These are phyloP conservation scores for Dendrocalamus sinicus DNA, from an alignment of 176 grass and related monocot genomes.

Conservation along the genomic window DNA sequence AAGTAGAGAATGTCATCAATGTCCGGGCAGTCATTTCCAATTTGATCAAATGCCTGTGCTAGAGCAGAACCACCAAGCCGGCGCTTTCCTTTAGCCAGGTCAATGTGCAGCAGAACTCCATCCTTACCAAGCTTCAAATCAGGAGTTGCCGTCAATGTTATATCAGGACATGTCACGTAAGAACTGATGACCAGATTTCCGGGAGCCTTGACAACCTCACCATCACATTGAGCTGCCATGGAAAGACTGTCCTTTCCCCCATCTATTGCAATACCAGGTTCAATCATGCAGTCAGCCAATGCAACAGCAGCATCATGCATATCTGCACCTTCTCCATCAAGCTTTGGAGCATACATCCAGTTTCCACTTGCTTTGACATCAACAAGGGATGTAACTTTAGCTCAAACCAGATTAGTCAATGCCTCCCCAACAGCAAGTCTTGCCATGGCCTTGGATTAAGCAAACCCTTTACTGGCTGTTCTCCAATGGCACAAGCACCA, in stretches of 20 bases:
- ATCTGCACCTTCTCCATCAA: conserved; percentile 85
- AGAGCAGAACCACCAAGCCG: conserved; percentile 83
- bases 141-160: conserved; percentile 87
- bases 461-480: conserved; percentile 84
- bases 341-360: conserved; percentile 97
- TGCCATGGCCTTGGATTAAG: conserved; percentile 85
- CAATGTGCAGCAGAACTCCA: conserved; percentile 86
- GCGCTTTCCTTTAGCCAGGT: conserved; percentile 69
- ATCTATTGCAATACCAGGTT: conserved; percentile 89
- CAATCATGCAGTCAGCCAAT: conserved; percentile 84
- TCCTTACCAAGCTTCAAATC: conserved; percentile 80
- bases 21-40: conserved; percentile 80
- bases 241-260: conserved; percentile 97
- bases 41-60: conserved; percentile 83
- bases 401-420: conserved; percentile 94
- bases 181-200: conserved; percentile 91
- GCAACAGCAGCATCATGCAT: conserved; percentile 90
- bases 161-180: conserved; percentile 92
- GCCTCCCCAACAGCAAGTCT: conserved; percentile 86
- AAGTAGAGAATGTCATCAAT: conserved; percentile 71
- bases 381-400: conserved; percentile 73
- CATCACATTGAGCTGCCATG: conserved; percentile 80
- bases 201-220: conserved; percentile 86
- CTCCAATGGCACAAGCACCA: conserved; percentile 85
- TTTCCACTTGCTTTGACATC: conserved; percentile 94